Evolutionary conservation across 2,329 filamentous ascomycete species (phyloP), one percentile per base, ranked within the genome.

Genomic region (Scedosporium aurantiacum): DNA sequence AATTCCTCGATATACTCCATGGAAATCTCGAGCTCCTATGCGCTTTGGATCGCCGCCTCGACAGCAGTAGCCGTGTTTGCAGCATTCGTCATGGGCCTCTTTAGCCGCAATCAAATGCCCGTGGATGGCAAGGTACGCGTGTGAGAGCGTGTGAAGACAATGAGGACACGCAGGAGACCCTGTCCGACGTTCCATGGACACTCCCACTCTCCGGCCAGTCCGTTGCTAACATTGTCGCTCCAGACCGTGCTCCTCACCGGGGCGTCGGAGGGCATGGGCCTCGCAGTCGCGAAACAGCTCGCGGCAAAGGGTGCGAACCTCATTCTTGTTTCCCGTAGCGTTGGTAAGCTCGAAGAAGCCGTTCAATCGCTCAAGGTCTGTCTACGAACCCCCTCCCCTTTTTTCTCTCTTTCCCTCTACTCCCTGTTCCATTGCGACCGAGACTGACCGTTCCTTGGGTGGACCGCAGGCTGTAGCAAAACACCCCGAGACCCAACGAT

Each of bases 241-340:
- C 58, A 96, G 91, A 96, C 92, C 2, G 81, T 95, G 60, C 79
- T 97, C 61, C 79, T 99, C 60, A 99, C 94, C 0, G 94, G 94
- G 56, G 91, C 87, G 37, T 97, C 94, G 0, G 90, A 97, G 70
- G 94, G 94, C 62, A 90, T 97, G 88, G 94, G 94, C 63, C 85
- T 86, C 67, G 84, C 85, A 59, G 83, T 87, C 21, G 91, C 87
- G 4, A 80, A 84, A 59, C 81, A 91, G 66, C 83, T 99, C 54
- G 82, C 93, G 2, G 78, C 82, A 58, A 92, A 91, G 72, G 94
- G 94, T 56, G 93, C 94, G 63, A 90, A 91, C 72, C 72, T 99
- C 61, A 84, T 96, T 64, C 85, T 97, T 65, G 87, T 97, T 58
- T 87, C 93, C 14, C 88, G 94, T 61, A 90, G 87, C 66, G 78